phyloP scores from a whole-genome alignment of 441 rosid genomes.

The Syzygium syzygioides region DNA sequence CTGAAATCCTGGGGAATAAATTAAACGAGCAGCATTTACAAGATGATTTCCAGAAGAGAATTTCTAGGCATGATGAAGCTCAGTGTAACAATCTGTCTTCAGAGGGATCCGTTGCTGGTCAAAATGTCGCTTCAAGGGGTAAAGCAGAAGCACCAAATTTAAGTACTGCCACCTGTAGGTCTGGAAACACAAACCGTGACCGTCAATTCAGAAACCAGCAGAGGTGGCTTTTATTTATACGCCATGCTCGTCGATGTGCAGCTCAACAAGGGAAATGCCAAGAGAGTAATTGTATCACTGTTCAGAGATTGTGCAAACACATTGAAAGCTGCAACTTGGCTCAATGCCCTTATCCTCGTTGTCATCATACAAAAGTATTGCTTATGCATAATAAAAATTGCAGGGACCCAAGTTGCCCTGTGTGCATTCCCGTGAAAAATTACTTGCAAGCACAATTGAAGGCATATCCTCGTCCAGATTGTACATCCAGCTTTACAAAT shows the following conservation, averaged over 20 bases:
- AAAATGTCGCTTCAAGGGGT: conserved; percentile 38
- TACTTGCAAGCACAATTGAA: conserved; percentile 50
- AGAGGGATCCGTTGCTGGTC: conserved; percentile 53
- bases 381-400: conserved; percentile 70
- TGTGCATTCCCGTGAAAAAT: conserved; percentile 83
- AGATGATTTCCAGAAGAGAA: conserved; percentile 76
- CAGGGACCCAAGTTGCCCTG: conserved; percentile 75
- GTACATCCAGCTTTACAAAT: conserved; percentile 31
- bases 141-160: conserved; percentile 40
- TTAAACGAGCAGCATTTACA: conserved; percentile 62
- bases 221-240: conserved; percentile 87
- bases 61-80: conserved; percentile 75
- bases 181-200: conserved; percentile 60
- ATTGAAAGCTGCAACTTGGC: conserved; percentile 62
- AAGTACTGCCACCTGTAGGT: conserved; percentile 36
- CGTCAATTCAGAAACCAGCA: conserved; percentile 73
- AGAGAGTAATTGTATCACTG: conserved; percentile 58
- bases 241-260: conserved; percentile 87
- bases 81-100: conserved; percentile 64
- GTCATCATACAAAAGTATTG: conserved; percentile 70
- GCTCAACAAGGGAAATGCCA: conserved; percentile 92
- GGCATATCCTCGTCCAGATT: conserved; percentile 41
- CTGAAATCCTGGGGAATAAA: conserved; percentile 38
- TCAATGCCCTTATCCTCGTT: conserved; percentile 78
- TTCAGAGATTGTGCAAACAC: conserved; percentile 72